phyloP scores from a whole-genome alignment of 1,284 basidiomycete genomes.

The Wolfiporia cocos region DNA sequence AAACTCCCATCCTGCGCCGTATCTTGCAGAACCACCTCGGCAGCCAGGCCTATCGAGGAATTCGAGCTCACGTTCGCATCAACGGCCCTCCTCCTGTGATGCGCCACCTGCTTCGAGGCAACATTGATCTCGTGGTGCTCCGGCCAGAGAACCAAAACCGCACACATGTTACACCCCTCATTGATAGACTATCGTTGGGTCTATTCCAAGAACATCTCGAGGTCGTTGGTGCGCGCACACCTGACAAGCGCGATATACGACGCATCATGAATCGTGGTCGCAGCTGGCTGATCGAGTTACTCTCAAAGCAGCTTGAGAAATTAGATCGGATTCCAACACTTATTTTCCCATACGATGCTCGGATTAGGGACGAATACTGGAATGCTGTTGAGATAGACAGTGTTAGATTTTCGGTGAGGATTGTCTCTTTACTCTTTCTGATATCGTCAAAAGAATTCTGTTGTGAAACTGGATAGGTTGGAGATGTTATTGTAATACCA shows the following conservation, averaged over 20 bases:
- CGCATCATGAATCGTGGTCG: slow-evolving; percentile 6
- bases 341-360: slow-evolving; percentile 9
- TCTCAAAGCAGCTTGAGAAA: slow-evolving; percentile 7
- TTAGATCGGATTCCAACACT: no score
- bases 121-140: slow-evolving; percentile 49
- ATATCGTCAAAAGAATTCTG: no score
- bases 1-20: not conserved
- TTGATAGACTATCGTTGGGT: slow-evolving; percentile 41
- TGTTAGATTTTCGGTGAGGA: slow-evolving; percentile 30
- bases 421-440: no score
- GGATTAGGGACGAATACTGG: slow-evolving; percentile 15
- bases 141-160: slow-evolving; percentile 44
- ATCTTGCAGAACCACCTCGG: not conserved
- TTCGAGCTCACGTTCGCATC: no score
- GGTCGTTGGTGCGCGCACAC: slow-evolving; percentile 39
- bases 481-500: slow-evolving; percentile 48
- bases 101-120: slow-evolving; percentile 19
- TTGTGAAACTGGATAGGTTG: slow-evolving; percentile 33
- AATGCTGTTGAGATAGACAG: slow-evolving; percentile 31
- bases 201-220: slow-evolving; percentile 46
- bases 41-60: no score
- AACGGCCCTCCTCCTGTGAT: not conserved
- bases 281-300: slow-evolving; percentile 7
- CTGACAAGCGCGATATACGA: slow-evolving; percentile 10
- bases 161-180: slow-evolving; percentile 56